A percentile compares a stretch with the other conserved stretches of the same genome.
Evolutionary conservation across 441 rosid species (phyloP).

Genomic region (Lepidium campestre): DNA sequence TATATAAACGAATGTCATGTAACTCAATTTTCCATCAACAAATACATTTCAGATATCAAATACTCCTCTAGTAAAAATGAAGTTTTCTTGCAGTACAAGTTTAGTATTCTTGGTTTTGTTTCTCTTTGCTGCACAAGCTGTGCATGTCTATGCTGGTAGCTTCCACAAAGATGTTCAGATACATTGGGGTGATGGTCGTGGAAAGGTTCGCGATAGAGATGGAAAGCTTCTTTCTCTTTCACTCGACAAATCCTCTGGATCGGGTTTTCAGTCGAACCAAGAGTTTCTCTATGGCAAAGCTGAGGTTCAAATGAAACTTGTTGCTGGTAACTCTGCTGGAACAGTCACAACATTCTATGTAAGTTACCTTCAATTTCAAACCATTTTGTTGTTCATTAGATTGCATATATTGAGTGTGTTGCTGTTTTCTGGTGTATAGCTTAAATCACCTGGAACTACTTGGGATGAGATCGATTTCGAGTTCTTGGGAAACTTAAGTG

Average conservation of each 20-base stretch:
- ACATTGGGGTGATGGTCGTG: conserved; percentile 23
- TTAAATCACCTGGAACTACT: conserved; percentile 44
- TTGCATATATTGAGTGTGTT: background rate
- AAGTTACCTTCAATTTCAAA: conserved; percentile 1
- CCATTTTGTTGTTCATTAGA: background rate
- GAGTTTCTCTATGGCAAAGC: conserved; percentile 41
- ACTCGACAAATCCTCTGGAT: conserved; percentile 40
- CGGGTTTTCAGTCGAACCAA: conserved; percentile 41
- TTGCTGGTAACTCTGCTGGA: conserved; percentile 55
- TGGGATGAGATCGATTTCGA: conserved; percentile 72
- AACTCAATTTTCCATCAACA: background rate
- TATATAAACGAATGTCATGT: conserved; percentile 17
- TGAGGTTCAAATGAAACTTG: conserved; percentile 45
- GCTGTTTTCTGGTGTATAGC: conserved; percentile 24
- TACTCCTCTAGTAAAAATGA: background rate
- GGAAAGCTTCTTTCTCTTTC: conserved; percentile 24
- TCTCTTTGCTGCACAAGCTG: conserved; percentile 11
- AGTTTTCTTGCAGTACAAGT: conserved; percentile 18
- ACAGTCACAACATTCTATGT: conserved; percentile 60
- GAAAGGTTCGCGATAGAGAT: conserved; percentile 4
- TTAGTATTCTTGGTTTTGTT: conserved; percentile 5
- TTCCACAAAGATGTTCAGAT: conserved; percentile 23
- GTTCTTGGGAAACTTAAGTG: conserved; percentile 58
- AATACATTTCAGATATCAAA: background rate
- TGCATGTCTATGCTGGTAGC: conserved; percentile 15